Base-by-base conservation (phyloP, 306 rosid genomes). In the Ziziphus jujuba region DNA sequence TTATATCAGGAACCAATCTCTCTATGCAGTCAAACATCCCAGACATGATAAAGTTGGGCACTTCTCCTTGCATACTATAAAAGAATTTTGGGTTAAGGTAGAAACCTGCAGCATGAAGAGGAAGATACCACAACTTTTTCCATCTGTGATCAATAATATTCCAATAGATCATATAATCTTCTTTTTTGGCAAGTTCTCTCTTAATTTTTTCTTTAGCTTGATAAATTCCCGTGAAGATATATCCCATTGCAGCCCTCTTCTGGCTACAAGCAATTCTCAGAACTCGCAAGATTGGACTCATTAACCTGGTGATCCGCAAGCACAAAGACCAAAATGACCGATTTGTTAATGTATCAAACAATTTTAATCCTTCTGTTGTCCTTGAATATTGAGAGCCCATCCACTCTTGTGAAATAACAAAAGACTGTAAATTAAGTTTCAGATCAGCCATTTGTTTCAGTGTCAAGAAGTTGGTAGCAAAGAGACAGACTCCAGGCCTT, bases 401-500 rank as follows among this genome's bases (percentile, higher is more conserved):
- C 96, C 96, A 86, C 76, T 86, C 96, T 70, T 84, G 88, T 66
- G 96, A 86, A 76, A 89, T 84, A 65, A 82, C 87, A 89, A 89
- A 78, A 54, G 84, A 80, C 87, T 89, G 96, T 74, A 89, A 80
- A 80, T 82, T 84, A 73, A 73, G 85, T 76, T 82, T 86, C 59
- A 86, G 88, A 75, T 80, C 89, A 61, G 82, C 88, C 82, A 89
- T 86, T 79, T 84, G 86, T 72, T 89, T 89, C 84, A 89, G 67
- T 25, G 89, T 75, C 67, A 79, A 57, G 56, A 89, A 89, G 78
- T 82, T 72, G 51, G 91, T 82, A 13, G 85, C 83, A 67, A 65
- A 76, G 65, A 66, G 67, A 43, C 84, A 77, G 77, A 69, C 72
- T 50, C 82, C 84, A 38, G 84, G 82, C 79, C 76, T 84, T 71